These are phyloP conservation scores for Eucalyptus paniculata DNA, from an alignment of 345 rosid genomes.

Conservation along the genomic window DNA sequence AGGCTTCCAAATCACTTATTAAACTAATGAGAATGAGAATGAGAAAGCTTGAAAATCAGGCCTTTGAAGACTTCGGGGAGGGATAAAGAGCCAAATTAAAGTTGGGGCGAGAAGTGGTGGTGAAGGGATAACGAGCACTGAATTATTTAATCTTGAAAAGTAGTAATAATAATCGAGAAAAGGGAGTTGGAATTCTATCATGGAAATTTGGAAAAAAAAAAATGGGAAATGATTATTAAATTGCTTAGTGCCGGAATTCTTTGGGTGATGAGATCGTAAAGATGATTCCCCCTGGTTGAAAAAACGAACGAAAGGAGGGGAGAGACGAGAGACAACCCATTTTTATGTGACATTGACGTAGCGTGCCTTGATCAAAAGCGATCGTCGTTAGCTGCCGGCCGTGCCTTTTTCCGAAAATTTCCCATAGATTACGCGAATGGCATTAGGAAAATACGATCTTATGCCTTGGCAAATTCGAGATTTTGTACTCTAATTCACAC, in stretches of 20 bases:
- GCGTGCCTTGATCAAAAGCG: background rate
- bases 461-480: background rate
- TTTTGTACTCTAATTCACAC: background rate
- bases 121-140: background rate
- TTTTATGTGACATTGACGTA: background rate
- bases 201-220: background rate
- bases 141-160: background rate
- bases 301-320: background rate
- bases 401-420: background rate
- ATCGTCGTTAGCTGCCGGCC: background rate
- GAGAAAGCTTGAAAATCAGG: background rate
- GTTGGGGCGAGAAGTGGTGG: background rate
- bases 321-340: background rate
- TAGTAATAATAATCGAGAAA: background rate
- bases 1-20: background rate
- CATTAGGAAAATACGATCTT: background rate
- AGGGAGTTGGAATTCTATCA: background rate
- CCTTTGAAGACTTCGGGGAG: constrained; percentile 19
- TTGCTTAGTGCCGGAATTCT: background rate
- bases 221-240: background rate
- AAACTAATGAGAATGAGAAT: background rate
- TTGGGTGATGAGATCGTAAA: background rate
- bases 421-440: background rate
- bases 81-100: constrained; percentile 30
- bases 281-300: background rate